phyloP scores from a whole-genome alignment of 306 rosid species.

The Lotus japonicus region DNA sequence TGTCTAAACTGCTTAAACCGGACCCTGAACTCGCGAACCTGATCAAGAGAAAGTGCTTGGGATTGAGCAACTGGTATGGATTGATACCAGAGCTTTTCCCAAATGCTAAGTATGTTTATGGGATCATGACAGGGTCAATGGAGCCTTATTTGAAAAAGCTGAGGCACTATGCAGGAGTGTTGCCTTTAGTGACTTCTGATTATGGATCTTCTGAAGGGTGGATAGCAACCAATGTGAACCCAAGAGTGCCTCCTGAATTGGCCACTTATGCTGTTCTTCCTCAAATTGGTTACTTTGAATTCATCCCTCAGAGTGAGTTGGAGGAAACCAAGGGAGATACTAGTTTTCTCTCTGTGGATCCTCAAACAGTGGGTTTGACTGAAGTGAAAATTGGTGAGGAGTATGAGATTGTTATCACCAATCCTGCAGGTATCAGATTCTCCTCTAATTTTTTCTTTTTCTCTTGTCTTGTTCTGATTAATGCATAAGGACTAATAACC shows the following conservation, averaged over 20 bases:
- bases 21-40: slow-evolving; percentile 69
- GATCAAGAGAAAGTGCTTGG: slow-evolving; percentile 42
- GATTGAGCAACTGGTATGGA: slow-evolving; percentile 79
- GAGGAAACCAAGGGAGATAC: neutral
- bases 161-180: slow-evolving; percentile 75
- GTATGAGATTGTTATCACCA: no score
- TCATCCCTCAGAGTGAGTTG: slow-evolving; percentile 46
- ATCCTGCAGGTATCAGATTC: slow-evolving; percentile 50
- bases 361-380: slow-evolving; percentile 39
- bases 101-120: slow-evolving; percentile 64
- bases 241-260: slow-evolving; percentile 56
- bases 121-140: slow-evolving; percentile 95
- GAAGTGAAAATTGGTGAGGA: no score
- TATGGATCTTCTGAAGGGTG: slow-evolving; percentile 98
- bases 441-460: neutral
- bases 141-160: slow-evolving; percentile 67
- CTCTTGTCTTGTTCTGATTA: neutral
- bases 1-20: slow-evolving; percentile 67
- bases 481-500: neutral
- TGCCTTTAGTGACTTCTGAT: slow-evolving; percentile 78
- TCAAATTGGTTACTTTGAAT: slow-evolving; percentile 84
- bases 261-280: slow-evolving; percentile 79
- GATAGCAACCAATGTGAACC: slow-evolving; percentile 79
- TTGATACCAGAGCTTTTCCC: slow-evolving; percentile 80
- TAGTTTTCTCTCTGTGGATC: slow-evolving; percentile 18